Percentiles rank a stretch among this genome's conserved stretches.
These are phyloP conservation scores for Amanita brunnescens DNA, from an alignment of 768 basidiomycete species.

Conservation along the genomic window DNA sequence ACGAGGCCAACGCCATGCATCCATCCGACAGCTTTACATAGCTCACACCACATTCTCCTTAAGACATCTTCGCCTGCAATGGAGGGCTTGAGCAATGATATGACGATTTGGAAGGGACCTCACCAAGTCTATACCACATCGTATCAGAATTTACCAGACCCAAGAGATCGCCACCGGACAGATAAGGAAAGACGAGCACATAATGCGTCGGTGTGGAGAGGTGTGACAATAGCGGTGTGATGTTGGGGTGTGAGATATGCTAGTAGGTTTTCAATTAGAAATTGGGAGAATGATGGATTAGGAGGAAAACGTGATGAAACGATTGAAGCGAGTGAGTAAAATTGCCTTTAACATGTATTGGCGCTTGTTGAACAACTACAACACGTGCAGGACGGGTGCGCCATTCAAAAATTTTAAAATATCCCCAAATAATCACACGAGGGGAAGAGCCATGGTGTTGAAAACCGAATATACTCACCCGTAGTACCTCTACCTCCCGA, in stretches of 20 bases:
- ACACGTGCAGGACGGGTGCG: background rate
- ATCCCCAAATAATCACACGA: slow-evolving; percentile 1
- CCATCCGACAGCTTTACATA: slow-evolving; percentile 75
- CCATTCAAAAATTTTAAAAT: background rate
- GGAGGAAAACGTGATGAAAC: background rate
- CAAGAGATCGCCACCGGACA: slow-evolving; percentile 76
- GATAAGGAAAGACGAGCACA: slow-evolving; percentile 68
- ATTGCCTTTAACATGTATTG: background rate
- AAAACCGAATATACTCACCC: slow-evolving; percentile 36
- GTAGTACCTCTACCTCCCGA: slow-evolving; percentile 77
- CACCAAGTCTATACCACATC: slow-evolving; percentile 31
- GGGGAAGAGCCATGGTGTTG: slow-evolving; percentile 6
- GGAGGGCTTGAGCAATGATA: slow-evolving; percentile 6
- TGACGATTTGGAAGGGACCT: slow-evolving; percentile 11
- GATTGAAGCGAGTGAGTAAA: background rate
- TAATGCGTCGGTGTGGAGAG: slow-evolving; percentile 69
- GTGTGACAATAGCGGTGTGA: slow-evolving; percentile 62
- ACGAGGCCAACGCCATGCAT: slow-evolving; percentile 82
- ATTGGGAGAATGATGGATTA: background rate
- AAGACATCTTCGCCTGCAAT: slow-evolving; percentile 40
- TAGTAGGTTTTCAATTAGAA: slow-evolving; percentile 17
- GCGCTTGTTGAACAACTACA: background rate
- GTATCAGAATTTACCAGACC: slow-evolving; percentile 56
- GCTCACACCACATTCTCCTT: slow-evolving; percentile 65
- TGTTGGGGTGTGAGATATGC: slow-evolving; percentile 77